Conservation (phyloP, 495 filamentous ascomycete species). For the Penicillium cataractarum region DNA sequence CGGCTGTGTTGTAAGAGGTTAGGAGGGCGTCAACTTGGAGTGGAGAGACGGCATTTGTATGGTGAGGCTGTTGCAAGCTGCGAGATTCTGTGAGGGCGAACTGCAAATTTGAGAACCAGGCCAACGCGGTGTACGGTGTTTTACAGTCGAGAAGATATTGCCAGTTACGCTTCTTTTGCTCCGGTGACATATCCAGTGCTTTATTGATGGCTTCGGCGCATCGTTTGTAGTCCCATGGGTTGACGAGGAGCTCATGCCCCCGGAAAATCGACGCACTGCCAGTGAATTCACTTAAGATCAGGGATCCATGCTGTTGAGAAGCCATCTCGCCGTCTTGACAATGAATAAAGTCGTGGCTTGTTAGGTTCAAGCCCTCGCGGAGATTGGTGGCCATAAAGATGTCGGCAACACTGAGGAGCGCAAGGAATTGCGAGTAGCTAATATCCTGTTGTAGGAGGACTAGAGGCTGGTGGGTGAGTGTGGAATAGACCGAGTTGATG, state of each 20-base stretch:
- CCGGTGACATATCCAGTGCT: constrained; percentile 73
- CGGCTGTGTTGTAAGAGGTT: constrained; percentile 60
- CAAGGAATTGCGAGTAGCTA: constrained; percentile 80
- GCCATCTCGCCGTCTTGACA: constrained; percentile 75
- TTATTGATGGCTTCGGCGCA: constrained; percentile 76
- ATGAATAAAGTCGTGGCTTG: constrained; percentile 82
- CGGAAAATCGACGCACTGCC: constrained; percentile 82
- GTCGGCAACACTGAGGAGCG: constrained; percentile 79
- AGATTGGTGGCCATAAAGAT: constrained; percentile 84
- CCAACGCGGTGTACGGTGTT: constrained; percentile 69
- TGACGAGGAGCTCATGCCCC: constrained; percentile 70
- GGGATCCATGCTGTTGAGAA: constrained; percentile 74
- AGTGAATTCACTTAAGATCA: constrained; percentile 95
- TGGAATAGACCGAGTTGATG: constrained; percentile 81
- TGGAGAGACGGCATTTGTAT: constrained; percentile 71
- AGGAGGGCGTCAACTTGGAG: constrained; percentile 63
- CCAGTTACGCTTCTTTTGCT: constrained; percentile 73
- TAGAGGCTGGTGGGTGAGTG: constrained; percentile 79
- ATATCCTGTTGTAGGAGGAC: constrained; percentile 92
- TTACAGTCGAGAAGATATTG: constrained; percentile 68
- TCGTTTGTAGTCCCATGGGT: constrained; percentile 87
- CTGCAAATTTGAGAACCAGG: constrained; percentile 72
- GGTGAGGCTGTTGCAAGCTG: constrained; percentile 69
- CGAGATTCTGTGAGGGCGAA: constrained; percentile 62
- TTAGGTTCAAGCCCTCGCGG: constrained; percentile 91